Evolutionary conservation across 1,139 yeast genomes (phyloP).

Genomic region (Yamadazyma triangularis): DNA sequence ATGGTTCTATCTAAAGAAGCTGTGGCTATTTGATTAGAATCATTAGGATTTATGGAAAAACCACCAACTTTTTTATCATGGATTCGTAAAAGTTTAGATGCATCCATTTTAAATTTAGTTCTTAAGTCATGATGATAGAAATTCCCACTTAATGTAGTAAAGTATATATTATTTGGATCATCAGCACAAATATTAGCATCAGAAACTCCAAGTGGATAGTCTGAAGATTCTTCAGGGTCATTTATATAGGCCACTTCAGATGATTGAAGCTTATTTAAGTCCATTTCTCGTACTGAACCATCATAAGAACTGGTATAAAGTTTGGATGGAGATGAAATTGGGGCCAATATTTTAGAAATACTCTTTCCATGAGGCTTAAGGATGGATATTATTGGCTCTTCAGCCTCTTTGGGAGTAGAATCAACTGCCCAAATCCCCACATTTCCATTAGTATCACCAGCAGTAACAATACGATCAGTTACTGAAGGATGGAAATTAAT

Average conservation of each 20-base stretch:
- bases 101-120: slow-evolving; percentile 28
- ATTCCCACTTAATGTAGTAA: slow-evolving; percentile 77
- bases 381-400: slow-evolving; percentile 32
- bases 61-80: slow-evolving; percentile 93
- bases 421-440: slow-evolving; percentile 89
- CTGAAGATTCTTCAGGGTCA: slow-evolving; percentile 41
- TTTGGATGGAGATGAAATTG: slow-evolving; percentile 45
- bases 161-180: slow-evolving; percentile 49
- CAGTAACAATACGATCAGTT: slow-evolving; percentile 61
- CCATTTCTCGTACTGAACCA: slow-evolving; percentile 74
- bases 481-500: slow-evolving; percentile 72
- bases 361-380: slow-evolving; percentile 76
- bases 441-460: slow-evolving; percentile 84
- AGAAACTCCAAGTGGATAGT: slow-evolving; percentile 48
- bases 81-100: slow-evolving; percentile 44
- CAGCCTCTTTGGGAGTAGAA: slow-evolving; percentile 17
- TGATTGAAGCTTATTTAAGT: slow-evolving; percentile 56
- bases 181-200: slow-evolving; percentile 54
- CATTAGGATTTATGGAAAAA: slow-evolving; percentile 68
- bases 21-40: slow-evolving; percentile 62
- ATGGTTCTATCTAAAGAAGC: slow-evolving; percentile 84
- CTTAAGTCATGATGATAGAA: slow-evolving; percentile 70
- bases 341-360: slow-evolving; percentile 59
- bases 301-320: slow-evolving; percentile 78
- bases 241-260: slow-evolving; percentile 52